Evolutionary conservation across 306 rosid genomes (phyloP).

Genomic region (Cicer arietinum): DNA sequence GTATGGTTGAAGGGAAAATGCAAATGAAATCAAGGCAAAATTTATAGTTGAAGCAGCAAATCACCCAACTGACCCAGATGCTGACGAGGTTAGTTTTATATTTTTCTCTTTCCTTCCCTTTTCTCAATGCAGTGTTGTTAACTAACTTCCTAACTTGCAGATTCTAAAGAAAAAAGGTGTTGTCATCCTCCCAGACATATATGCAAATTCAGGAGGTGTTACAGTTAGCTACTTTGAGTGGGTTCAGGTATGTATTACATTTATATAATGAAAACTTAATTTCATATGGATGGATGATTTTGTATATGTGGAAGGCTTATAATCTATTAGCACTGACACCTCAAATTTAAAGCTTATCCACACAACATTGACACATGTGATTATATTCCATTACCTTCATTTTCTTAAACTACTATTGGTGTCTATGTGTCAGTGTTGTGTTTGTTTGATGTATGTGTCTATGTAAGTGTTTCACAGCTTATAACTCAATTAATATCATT

Average conservation of each 20-base stretch:
- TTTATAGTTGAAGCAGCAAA: slow-evolving; percentile 93
- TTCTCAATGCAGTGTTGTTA: slow-evolving; percentile 5
- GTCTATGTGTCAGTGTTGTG: background rate
- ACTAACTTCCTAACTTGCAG: slow-evolving; percentile 52
- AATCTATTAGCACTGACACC: background rate
- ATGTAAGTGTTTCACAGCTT: background rate
- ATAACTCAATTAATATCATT: background rate
- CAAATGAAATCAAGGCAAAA: slow-evolving; percentile 79
- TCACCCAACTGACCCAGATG: slow-evolving; percentile 97
- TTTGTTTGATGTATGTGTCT: background rate
- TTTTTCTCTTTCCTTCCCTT: slow-evolving; percentile 9
- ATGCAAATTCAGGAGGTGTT: slow-evolving; percentile 98
- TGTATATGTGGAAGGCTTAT: background rate
- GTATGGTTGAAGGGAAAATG: slow-evolving; percentile 70
- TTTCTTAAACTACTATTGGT: background rate
- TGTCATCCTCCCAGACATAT: slow-evolving; percentile 88
- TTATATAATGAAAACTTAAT: background rate
- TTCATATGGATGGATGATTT: background rate
- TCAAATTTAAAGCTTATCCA: background rate
- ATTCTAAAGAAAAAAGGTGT: slow-evolving; percentile 81
- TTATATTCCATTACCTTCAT: no score
- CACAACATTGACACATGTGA: background rate
- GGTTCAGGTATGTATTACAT: slow-evolving; percentile 74
- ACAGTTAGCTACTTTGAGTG: slow-evolving; percentile 96
- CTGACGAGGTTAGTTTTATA: slow-evolving; percentile 70